Percentiles rank a stretch among this genome's conserved stretches.
Evolutionary conservation across 2,329 filamentous ascomycete species (phyloP).

Genomic region (Lecanicillium sp.): DNA sequence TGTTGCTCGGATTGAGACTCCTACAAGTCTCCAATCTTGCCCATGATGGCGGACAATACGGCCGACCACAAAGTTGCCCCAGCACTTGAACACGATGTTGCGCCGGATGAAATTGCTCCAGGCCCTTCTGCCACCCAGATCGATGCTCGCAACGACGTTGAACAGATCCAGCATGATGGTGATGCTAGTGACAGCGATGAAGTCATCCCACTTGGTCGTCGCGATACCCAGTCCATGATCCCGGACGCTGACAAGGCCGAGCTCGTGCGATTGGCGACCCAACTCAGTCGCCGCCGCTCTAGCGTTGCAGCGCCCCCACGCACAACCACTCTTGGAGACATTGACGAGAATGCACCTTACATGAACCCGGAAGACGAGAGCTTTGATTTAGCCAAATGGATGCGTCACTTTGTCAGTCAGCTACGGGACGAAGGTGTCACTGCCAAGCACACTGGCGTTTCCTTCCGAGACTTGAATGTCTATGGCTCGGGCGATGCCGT

Average conservation of each 20-base stretch:
- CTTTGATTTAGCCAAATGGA: constrained; percentile 36
- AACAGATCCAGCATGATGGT: neutral
- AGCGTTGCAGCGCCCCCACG: constrained; percentile 8
- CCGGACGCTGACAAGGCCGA: constrained; percentile 26
- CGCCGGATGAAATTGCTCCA: neutral
- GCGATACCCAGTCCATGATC: constrained; percentile 15
- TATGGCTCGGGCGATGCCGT: constrained; percentile 59
- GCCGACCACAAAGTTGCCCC: constrained; percentile 3
- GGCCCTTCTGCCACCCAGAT: constrained; percentile 5
- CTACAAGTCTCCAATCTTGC: too few relatives aligned
- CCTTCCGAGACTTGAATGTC: constrained; percentile 58
- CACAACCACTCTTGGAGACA: constrained; percentile 35
- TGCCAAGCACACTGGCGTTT: constrained; percentile 48
- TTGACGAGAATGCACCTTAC: constrained; percentile 34
- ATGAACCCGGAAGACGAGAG: constrained; percentile 28
- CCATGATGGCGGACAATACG: constrained; percentile 5
- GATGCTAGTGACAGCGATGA: neutral
- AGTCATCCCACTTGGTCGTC: constrained; percentile 4
- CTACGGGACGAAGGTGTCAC: constrained; percentile 49
- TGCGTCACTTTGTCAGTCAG: constrained; percentile 27
- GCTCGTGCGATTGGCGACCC: constrained; percentile 31
- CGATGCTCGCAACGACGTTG: constrained; percentile 6
- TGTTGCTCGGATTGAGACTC: too few relatives aligned
- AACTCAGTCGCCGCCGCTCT: constrained; percentile 27
- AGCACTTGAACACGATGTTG: neutral